A percentile compares a stretch with the other conserved stretches of the same genome.
Evolutionary conservation across 2,329 filamentous ascomycete species (phyloP).

Genomic region (Metarhizium humberi): DNA sequence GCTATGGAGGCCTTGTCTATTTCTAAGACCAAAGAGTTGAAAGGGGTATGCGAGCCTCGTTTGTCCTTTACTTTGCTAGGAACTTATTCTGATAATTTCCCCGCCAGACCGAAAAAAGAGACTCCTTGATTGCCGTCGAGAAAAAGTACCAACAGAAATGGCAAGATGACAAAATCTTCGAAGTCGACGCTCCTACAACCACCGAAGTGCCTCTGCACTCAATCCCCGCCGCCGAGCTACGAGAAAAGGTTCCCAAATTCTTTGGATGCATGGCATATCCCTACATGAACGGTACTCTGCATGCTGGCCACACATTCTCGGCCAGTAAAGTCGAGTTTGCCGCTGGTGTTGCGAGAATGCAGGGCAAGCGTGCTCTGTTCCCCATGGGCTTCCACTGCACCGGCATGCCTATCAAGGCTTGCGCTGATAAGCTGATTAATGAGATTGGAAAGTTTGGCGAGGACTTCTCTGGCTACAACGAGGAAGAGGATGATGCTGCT

Average conservation of each 20-base stretch:
- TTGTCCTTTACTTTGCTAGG: background rate
- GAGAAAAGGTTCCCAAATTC: constrained; percentile 80
- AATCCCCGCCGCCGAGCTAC: constrained; percentile 64
- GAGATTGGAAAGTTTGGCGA: constrained; percentile 85
- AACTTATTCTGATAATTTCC: background rate
- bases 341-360: constrained; percentile 78
- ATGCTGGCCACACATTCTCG: constrained; percentile 89
- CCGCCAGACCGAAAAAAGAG: constrained; percentile 71
- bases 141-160: constrained; percentile 81
- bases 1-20: constrained; percentile 42
- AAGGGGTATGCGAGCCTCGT: constrained; percentile 35
- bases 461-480: constrained; percentile 70
- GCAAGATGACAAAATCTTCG: constrained; percentile 53
- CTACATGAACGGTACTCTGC: constrained; percentile 82
- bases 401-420: constrained; percentile 96
- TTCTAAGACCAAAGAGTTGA: constrained; percentile 53
- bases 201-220: constrained; percentile 68
- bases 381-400: constrained; percentile 90
- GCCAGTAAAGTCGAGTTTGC: constrained; percentile 90
- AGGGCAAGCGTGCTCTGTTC: constrained; percentile 78
- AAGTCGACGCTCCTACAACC: constrained; percentile 73
- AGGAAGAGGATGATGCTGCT: constrained; percentile 36
- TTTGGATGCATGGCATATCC: constrained; percentile 52
- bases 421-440: constrained; percentile 85
- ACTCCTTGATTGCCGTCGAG: constrained; percentile 71